Evolutionary conservation across 148 eudicot species (phyloP), one percentile per base, ranked within the genome.

Genomic region (Camellia granthamiana): DNA sequence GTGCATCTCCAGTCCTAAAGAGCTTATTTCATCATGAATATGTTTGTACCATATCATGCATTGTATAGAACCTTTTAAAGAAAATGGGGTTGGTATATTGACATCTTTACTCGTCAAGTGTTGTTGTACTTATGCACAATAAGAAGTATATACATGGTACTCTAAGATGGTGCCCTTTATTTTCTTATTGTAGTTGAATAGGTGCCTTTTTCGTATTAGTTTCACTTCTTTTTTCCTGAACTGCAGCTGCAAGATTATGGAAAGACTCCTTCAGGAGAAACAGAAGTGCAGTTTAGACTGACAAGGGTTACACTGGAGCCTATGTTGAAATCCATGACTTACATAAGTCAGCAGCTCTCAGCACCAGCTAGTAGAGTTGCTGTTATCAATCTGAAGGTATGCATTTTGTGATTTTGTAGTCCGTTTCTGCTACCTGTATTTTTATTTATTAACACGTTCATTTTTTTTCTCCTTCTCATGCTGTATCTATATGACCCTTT

Each of bases 361-460:
- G 30, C 80, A 54, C 71, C 84, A 13, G 81, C 85, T 67, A 80
- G 76, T 74, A 85, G 81, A 59, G 83, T 77, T 10, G 83, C 86
- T 77, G 86, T 84, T 76, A 84, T 84, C 70, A 84, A 84, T 77
- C 81, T 84, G 54, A 84, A 84, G 83, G 86, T 81, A 80, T 64
- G 69, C 19, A 76, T 69, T 6, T 54, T 81, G 84, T 86, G 77
- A 58, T 81, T 79, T 41, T 60, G 61, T 3, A 68, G 9, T n/a
- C 49, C 21, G 14, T 21, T 1, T 13, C 0, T 52, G 41, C 16
- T 13, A 4, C 74, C 41, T 41, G 52, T 74, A 14, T 8, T 74
- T 74, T 3, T 69, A 18, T 44, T 69, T 6, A 19, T 54, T 51
- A 11, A 7, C 16, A 23, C 60, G 6, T 72, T 52, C 4, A 12